Base-by-base conservation (phyloP, 225 moss, liverwort and hornwort species). In the Asterella californica region DNA sequence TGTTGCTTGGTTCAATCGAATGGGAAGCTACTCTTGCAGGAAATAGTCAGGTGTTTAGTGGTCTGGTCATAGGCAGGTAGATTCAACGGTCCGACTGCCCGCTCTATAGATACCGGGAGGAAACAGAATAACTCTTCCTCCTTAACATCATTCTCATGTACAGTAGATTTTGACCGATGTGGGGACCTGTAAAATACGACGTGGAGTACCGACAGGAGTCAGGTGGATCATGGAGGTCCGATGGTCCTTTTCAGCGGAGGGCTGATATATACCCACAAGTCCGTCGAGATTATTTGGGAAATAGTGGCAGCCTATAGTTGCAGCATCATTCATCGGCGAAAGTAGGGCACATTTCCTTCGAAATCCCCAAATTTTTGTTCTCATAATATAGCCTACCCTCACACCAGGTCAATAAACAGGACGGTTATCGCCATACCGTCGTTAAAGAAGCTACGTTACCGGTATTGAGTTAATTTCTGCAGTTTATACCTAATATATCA, bases 1-100 rank as follows among this genome's bases (percentile, higher is more conserved):
- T 85, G 27, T 48, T 88, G 48, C 78, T 85, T 19, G 42, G 38
- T 11, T 88, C 80, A 22, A 80, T 88, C 0, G 81, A 85, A 63
- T 88, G 88, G 88, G 88, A 85, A 64, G 81, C 81, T 25, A 68
- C 85, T 29, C 80, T 83, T 47, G 85, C 72, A n/a, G 85, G 85
- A 15, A 86, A 46, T 52, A 86, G 85, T 86, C 80, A 82, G 59
- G 71, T 86, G 21, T 83, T 86, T 42, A 86, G 82, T 74, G 85
- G 85, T 38, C 55, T 86, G 72, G 53, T 82, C 9, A 76, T 82
- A 74, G 85, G 82, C 77, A 79, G 85, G 75, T 86, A 80, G 57
- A 70, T 38, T 70, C 36, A 33, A 70, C 69, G 42, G n/a, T 38
- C 36, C 2, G 6, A 7, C 0, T 15, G 36, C 21, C 33, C 38